Evolutionary conservation across 2,329 filamentous ascomycete species (phyloP), one percentile per base, ranked within the genome.

Genomic region (Claviceps pusilla): DNA sequence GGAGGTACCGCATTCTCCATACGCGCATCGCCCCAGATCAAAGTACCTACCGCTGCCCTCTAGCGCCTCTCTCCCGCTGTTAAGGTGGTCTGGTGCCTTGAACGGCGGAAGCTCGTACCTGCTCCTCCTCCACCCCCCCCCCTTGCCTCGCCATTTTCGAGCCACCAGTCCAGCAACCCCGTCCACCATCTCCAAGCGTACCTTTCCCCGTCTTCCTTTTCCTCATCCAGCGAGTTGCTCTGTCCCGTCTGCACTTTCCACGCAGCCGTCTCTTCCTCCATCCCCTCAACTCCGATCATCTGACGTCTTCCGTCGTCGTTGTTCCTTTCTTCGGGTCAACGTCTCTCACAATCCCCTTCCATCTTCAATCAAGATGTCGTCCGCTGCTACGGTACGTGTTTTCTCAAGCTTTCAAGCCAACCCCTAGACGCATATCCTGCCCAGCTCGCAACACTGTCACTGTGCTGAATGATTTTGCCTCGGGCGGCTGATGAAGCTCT

Each of bases 331-430:
- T 52, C 49, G 55, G 55, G 53, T 37, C 52, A 51, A 42, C 49
- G 50, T 19, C 19, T 55, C 48, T 57, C 54, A 56, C 48, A 52
- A 48, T 39, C 29, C 39, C 4, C 28, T 11, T 5, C 12, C 46
- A 35, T 42, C 43, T 42, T 55, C 57, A 43, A 31, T 55, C 59
- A 62, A 59, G 50, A 63, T 63, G 62, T 63, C 61, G 54, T 61
- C 62, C 53, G 55, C 61, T 51, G 57, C 61, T 58, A 39, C 53
- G 29, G 54, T 59, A 52, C 58, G 53, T 55, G 45, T 51, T 49
- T 51, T 43, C 49, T 52, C 29, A 57, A 53, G 43, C 45, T 55
- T 35, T 50, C 46, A n/a, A 28, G 14, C 48, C 50, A 43, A 37
- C 52, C 50, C 41, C 51, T 49, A 28, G 51, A 52, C 42, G 41